These are phyloP conservation scores for Leptographium flavum DNA, from an alignment of 2,329 filamentous ascomycete species.

Conservation along the genomic window DNA sequence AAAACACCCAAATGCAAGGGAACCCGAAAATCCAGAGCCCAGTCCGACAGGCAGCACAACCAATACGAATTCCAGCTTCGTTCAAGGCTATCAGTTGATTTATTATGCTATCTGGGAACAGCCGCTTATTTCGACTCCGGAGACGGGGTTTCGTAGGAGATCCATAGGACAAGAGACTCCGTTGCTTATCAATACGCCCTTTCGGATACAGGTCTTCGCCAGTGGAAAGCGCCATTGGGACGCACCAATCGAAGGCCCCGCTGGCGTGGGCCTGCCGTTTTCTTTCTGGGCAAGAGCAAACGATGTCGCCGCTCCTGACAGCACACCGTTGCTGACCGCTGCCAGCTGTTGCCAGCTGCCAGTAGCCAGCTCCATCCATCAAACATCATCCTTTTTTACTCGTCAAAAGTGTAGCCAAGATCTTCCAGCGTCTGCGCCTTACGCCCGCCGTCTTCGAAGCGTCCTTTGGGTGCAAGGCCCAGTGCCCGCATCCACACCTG, in stretches of 20 bases:
- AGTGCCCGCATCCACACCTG: constrained; percentile 58
- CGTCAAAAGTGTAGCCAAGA: constrained; percentile 50
- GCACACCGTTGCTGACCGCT: no score
- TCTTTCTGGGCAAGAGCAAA: neutral
- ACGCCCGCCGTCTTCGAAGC: constrained; percentile 53
- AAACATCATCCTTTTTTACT: no score
- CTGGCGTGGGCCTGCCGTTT: no score
- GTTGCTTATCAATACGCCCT: neutral
- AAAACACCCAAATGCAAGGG: no score
- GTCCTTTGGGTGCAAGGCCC: constrained; percentile 55
- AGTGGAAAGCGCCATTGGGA: neutral
- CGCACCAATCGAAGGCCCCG: no score
- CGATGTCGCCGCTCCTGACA: neutral
- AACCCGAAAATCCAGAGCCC: no score
- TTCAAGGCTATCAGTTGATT: neutral
- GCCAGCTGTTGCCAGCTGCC: neutral
- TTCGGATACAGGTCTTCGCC: no score
- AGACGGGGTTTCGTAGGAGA: no score
- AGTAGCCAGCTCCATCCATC: no score
- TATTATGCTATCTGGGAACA: neutral
- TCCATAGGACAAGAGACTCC: no score
- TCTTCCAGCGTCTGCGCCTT: constrained; percentile 52
- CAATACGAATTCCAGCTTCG: neutral
- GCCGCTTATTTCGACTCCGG: neutral
- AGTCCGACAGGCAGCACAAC: no score